A percentile compares a stretch with the other conserved stretches of the same genome.
Conservation (phyloP, 345 rosid species). For the Moricandia arvensis region DNA sequence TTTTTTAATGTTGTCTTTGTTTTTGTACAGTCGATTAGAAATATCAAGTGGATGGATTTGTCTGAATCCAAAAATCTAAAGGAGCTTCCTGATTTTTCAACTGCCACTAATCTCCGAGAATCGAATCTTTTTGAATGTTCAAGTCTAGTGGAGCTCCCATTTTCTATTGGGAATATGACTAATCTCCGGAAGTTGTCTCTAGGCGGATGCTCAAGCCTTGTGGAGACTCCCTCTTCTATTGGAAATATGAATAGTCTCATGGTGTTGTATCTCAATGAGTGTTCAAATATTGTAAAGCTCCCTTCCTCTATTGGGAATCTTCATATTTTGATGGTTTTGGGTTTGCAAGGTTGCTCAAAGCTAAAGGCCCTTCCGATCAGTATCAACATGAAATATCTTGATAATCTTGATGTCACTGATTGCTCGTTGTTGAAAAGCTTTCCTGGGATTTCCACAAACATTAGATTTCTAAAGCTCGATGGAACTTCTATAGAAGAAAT, state of each 20-base stretch:
- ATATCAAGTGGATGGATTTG: too few relatives aligned
- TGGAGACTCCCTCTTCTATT: too few relatives aligned
- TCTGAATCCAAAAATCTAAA: too few relatives aligned
- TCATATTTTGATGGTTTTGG: background rate
- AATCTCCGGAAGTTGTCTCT: background rate
- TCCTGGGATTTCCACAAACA: background rate
- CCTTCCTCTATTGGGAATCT: background rate
- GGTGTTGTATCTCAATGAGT: background rate
- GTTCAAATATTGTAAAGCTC: background rate
- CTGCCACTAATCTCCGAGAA: background rate
- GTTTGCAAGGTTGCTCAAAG: background rate
- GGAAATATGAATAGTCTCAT: too few relatives aligned
- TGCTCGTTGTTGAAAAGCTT: background rate
- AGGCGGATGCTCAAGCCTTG: too few relatives aligned
- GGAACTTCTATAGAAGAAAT: background rate
- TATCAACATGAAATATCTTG: background rate
- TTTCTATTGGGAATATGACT: background rate
- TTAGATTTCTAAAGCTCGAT: too few relatives aligned
- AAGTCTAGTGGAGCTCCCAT: background rate
- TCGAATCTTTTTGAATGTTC: too few relatives aligned
- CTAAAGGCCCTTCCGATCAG: background rate
- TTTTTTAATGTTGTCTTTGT: too few relatives aligned
- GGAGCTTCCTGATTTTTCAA: background rate
- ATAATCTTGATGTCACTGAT: background rate
- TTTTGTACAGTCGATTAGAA: too few relatives aligned